Evolutionary conservation across 2,329 filamentous ascomycete genomes (phyloP).

Genomic region (Trichophyton rubrum): DNA sequence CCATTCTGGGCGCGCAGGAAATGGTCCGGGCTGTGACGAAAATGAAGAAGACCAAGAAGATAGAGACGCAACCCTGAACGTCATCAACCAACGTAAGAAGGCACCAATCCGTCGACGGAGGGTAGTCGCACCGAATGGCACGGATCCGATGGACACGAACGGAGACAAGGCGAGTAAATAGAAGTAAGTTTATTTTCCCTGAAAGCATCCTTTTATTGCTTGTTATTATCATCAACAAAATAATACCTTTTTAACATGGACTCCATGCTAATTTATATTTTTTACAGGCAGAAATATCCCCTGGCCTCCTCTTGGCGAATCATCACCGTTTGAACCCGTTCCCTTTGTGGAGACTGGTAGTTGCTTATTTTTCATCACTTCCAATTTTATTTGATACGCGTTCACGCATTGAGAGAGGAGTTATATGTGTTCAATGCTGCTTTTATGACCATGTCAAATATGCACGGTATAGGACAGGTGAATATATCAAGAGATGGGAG

Average conservation of each 20-base stretch:
- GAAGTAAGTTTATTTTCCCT: not conserved
- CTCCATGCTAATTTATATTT: not conserved
- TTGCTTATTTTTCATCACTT: not conserved
- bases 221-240: not conserved
- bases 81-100: conserved; percentile 31
- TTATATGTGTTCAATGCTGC: not conserved
- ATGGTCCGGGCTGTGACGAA: conserved; percentile 17
- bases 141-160: conserved; percentile 26
- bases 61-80: conserved; percentile 27
- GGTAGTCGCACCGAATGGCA: conserved; percentile 13
- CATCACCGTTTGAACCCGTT: not conserved
- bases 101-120: conserved; percentile 32
- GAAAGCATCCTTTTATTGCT: not conserved
- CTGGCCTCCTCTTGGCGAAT: not conserved
- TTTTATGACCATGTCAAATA: not conserved
- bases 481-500: not conserved
- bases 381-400: not conserved
- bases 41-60: conserved; percentile 24
- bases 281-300: not conserved
- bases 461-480: not conserved
- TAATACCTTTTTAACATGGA: not conserved
- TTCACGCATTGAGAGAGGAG: conserved; percentile 5
- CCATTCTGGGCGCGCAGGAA: conserved; percentile 22
- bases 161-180: conserved; percentile 18
- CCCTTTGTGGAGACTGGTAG: not conserved